Percentiles rank a stretch among this genome's conserved stretches.
Evolutionary conservation across 108 stramenopile species (phyloP).

Genomic region (Heterococcus sp.): DNA sequence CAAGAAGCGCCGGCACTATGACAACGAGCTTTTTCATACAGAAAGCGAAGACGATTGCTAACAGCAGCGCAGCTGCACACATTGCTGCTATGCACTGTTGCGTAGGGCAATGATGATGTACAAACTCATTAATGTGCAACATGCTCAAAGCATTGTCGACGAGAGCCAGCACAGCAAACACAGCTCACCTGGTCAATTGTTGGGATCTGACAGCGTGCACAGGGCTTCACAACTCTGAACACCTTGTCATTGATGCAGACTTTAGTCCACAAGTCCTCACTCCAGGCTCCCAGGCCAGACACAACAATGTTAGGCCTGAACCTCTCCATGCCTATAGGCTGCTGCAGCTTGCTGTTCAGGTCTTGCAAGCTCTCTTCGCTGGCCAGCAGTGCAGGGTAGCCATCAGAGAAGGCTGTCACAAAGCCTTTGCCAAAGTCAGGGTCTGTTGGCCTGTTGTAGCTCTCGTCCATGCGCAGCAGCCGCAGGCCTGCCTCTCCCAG

Average conservation of each 20-base stretch:
- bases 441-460: constrained; percentile 41
- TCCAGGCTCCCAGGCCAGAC: constrained; percentile 36
- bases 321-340: constrained; percentile 54
- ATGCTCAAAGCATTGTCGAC: no score
- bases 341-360: constrained; percentile 47
- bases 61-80: no score
- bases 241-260: constrained; percentile 14
- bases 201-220: constrained; percentile 57
- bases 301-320: constrained; percentile 66
- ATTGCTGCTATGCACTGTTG: no score
- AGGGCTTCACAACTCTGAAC: constrained; percentile 57
- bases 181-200: constrained; percentile 54
- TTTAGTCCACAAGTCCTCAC: constrained; percentile 53
- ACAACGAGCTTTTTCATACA: no score
- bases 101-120: no score
- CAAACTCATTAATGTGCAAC: no score
- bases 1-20: no score
- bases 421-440: constrained; percentile 36
- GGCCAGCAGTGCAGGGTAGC: constrained; percentile 55
- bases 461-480: constrained; percentile 55
- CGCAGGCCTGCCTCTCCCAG: constrained; percentile 44
- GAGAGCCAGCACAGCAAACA: no score
- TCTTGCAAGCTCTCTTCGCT: constrained; percentile 53
- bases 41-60: no score
- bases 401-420: constrained; percentile 58